Evolutionary conservation across 129 eudicot genomes (phyloP).

Genomic region (Ambrosia artemisiifolia): DNA sequence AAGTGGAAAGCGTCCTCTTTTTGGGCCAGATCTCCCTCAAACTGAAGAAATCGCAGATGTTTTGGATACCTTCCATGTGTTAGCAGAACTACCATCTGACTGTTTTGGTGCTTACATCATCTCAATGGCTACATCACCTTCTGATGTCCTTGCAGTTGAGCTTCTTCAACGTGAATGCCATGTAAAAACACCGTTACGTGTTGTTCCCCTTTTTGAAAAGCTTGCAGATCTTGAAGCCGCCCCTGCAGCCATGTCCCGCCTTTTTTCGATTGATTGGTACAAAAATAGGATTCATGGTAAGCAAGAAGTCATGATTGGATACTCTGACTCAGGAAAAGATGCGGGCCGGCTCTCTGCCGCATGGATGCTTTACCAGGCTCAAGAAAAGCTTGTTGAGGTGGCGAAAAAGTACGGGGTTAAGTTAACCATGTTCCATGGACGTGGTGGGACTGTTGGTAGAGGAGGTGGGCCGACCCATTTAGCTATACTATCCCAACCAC

Average conservation of each 20-base stretch:
- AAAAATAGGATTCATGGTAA: slow-evolving; percentile 65
- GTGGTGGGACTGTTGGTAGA: slow-evolving; percentile 98
- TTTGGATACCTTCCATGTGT: slow-evolving; percentile 69
- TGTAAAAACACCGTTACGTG: slow-evolving; percentile 69
- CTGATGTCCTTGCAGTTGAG: slow-evolving; percentile 97
- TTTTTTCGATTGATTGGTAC: slow-evolving; percentile 95
- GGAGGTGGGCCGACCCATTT: slow-evolving; percentile 98
- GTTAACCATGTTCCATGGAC: slow-evolving; percentile 94
- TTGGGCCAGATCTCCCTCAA: slow-evolving; percentile 90
- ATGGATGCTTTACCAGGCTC: slow-evolving; percentile 92
- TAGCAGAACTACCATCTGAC: slow-evolving; percentile 90
- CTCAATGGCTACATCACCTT: slow-evolving; percentile 97
- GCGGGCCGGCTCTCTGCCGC: slow-evolving; percentile 97
- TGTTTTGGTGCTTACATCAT: slow-evolving; percentile 97
- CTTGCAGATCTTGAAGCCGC: slow-evolving; percentile 87
- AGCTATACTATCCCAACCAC: slow-evolving; percentile 96
- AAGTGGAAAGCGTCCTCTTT: slow-evolving; percentile 78
- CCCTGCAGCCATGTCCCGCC: slow-evolving; percentile 86
- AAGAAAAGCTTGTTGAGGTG: slow-evolving; percentile 86
- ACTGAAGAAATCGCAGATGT: slow-evolving; percentile 95
- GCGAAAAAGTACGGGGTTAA: slow-evolving; percentile 77
- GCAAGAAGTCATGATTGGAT: slow-evolving; percentile 98
- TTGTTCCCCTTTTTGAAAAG: slow-evolving; percentile 92
- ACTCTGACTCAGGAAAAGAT: slow-evolving; percentile 96
- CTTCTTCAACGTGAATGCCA: slow-evolving; percentile 95